Evolutionary conservation across 192 early-diverging fungal genomes (phyloP).

Genomic region (Spinellus fusiger): DNA sequence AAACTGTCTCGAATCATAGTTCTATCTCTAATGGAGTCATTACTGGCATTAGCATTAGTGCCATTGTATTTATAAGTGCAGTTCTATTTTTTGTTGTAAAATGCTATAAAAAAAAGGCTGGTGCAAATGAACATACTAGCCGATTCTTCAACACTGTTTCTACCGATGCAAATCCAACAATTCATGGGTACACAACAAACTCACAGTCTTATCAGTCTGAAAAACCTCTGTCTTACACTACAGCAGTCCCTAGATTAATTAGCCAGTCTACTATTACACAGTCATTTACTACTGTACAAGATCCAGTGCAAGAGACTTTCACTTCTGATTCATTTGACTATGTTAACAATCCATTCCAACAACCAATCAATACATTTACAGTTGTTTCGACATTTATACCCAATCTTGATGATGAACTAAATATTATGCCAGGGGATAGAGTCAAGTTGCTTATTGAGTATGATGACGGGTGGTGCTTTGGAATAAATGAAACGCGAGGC

Average conservation of each 20-base stretch:
- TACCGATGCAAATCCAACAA: not conserved
- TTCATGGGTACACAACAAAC: not conserved
- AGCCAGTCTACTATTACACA: not conserved
- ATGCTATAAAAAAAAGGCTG: too few species aligned
- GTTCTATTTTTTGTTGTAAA: too few species aligned
- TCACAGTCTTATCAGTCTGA: not conserved
- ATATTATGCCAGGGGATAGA: slow-evolving; percentile 38
- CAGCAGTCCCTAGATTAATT: not conserved
- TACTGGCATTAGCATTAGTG: too few species aligned
- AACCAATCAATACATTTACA: slow-evolving; percentile 36
- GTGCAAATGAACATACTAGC: not conserved
- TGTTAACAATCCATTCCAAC: not conserved
- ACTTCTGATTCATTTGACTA: too few species aligned
- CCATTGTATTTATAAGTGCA: too few species aligned
- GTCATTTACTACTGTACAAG: not conserved
- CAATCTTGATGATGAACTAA: slow-evolving; percentile 40
- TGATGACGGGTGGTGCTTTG: slow-evolving; percentile 48
- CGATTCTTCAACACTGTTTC: not conserved
- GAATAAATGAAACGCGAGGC: slow-evolving; percentile 34
- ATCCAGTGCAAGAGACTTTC: too few species aligned
- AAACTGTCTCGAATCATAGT: too few species aligned
- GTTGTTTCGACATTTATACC: slow-evolving; percentile 36
- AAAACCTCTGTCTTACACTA: not conserved
- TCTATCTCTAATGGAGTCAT: too few species aligned
- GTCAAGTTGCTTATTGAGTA: slow-evolving; percentile 42